Evolutionary conservation across 345 rosid species (phyloP), one percentile per base, ranked within the genome.

Genomic region (Excoecaria agallocha): DNA sequence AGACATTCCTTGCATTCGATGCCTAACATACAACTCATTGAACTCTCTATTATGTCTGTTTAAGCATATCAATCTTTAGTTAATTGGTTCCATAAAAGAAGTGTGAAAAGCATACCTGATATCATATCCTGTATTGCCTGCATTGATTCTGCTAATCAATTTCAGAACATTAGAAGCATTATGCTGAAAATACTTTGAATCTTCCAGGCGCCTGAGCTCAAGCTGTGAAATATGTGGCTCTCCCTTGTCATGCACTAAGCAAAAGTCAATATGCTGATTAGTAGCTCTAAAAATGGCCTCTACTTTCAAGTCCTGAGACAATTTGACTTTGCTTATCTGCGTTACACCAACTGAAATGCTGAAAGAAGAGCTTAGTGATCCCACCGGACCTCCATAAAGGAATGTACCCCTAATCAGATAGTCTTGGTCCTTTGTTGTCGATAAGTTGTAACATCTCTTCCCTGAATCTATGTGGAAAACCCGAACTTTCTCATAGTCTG

Each of bases 361-460:
- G 9, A 88, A 83, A 24, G 25, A 13, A 60, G 78, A 48, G 12
- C 38, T 73, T 10, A 75, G 59, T 43, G 64, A 62, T 12, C 46
- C 70, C 25, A 46, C 65, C 12, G 69, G 16, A 61, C 82, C 80
- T 3, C 74, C 77, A 1, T 48, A 65, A 46, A 79, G 78, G 67
- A 88, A 90, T 25, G 78, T 70, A 35, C 77, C 85, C 81, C 89
- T 77, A 54, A 90, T 63, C 19, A 90, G 83, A 75, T 90, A 86
- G 38, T 83, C 84, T 6, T 59, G 79, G 72, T 66, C 79, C 75
- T 56, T 66, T 15, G 43, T 38, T 10, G 89, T 84, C 2, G 74
- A 17, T 65, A 90, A 80, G 66, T 52, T 79, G 54, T 88, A 90
- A 69, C 94, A 90, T 75, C 77, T 85, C 79, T 86, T 86, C 61